Conservation (phyloP, 1,284 basidiomycete genomes). For the Puccinia horiana region DNA sequence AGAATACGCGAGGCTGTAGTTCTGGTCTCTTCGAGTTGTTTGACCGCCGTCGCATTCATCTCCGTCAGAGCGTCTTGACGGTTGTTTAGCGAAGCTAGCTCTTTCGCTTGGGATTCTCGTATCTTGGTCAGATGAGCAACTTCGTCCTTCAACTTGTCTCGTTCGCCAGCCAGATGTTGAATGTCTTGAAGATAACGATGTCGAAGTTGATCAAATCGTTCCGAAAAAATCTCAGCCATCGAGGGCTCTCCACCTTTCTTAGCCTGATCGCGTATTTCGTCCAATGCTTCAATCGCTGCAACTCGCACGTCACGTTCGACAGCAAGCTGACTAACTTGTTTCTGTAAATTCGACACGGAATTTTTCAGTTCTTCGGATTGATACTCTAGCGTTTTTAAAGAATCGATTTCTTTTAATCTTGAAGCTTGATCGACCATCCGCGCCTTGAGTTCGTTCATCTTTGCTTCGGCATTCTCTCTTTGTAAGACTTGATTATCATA, state of each 20-base stretch:
- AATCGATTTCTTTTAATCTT: slow-evolving; percentile 67
- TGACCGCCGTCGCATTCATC: slow-evolving; percentile 24
- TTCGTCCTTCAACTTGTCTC: slow-evolving; percentile 37
- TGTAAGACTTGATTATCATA: slow-evolving; percentile 86
- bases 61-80: slow-evolving; percentile 25
- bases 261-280: slow-evolving; percentile 68
- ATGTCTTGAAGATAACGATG: slow-evolving; percentile 23
- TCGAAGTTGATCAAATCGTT: slow-evolving; percentile 19
- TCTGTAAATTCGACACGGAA: slow-evolving; percentile 75
- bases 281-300: slow-evolving; percentile 89
- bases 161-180: slow-evolving; percentile 18
- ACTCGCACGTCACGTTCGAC: slow-evolving; percentile 86
- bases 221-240: not conserved
- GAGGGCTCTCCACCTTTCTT: not conserved
- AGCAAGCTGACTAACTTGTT: slow-evolving; percentile 79
- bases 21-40: slow-evolving; percentile 30
- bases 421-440: slow-evolving; percentile 86
- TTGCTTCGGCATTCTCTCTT: slow-evolving; percentile 84
- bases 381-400: slow-evolving; percentile 75
- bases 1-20: not conserved
- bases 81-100: slow-evolving; percentile 15
- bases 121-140: slow-evolving; percentile 24
- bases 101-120: slow-evolving; percentile 22
- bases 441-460: slow-evolving; percentile 79
- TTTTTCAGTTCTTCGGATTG: slow-evolving; percentile 75